These are phyloP conservation scores for Cichorium intybus DNA, from an alignment of 140 eudicot species.

Conservation along the genomic window DNA sequence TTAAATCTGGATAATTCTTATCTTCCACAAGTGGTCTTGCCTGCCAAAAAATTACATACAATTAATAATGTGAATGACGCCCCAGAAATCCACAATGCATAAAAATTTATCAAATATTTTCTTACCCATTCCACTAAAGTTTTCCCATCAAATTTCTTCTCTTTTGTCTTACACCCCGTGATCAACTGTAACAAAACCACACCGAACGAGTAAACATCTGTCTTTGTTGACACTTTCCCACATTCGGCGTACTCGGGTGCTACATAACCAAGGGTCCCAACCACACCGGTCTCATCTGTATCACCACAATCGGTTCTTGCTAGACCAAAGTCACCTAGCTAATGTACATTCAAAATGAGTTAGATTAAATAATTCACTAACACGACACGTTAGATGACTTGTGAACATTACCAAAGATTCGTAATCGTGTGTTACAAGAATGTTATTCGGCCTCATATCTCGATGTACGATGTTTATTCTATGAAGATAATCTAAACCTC, in stretches of 20 bases:
- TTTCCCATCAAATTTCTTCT: conserved; percentile 44
- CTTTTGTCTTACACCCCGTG: conserved; percentile 55
- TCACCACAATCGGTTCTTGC: conserved; percentile 49
- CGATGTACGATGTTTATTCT: conserved; percentile 53
- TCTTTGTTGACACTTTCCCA: conserved; percentile 61
- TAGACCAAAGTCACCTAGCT: conserved; percentile 85
- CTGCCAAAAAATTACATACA: conserved; percentile 27
- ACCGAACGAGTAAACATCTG: conserved; percentile 78
- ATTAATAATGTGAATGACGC: neutral
- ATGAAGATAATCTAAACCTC: conserved; percentile 71
- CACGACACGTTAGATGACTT: neutral
- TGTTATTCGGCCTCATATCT: conserved; percentile 75
- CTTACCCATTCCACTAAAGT: conserved; percentile 81
- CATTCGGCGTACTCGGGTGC: conserved; percentile 81
- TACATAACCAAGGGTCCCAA: conserved; percentile 75
- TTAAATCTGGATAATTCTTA: conserved; percentile 51
- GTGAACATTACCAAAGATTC: conserved; percentile 50
- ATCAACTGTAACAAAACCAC: conserved; percentile 67
- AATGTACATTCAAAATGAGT: conserved; percentile 2
- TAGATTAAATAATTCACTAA: neutral
- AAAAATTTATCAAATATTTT: neutral
- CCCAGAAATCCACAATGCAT: neutral
- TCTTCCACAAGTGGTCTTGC: conserved; percentile 66
- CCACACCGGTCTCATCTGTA: conserved; percentile 48
- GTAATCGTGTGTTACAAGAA: conserved; percentile 72